phyloP scores from a whole-genome alignment of 441 rosid genomes.

The Isatis lusitanica region DNA sequence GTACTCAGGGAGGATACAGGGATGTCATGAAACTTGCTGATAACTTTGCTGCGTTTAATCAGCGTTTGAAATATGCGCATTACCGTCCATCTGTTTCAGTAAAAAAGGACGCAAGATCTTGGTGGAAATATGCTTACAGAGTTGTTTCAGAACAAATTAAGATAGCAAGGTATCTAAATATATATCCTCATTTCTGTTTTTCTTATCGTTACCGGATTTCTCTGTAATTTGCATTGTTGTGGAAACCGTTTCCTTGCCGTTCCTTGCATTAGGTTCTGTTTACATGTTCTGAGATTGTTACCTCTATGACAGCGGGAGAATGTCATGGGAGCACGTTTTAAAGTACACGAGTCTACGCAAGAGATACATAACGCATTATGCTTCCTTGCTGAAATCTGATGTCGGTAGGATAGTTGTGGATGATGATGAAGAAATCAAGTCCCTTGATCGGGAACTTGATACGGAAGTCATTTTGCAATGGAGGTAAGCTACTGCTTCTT shows the following conservation, averaged over 20 bases:
- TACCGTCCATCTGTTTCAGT: slow-evolving; percentile 81
- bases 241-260: slow-evolving; percentile 9
- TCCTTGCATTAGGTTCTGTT: slow-evolving; percentile 27
- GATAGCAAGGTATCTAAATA: slow-evolving; percentile 69
- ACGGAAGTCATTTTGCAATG: slow-evolving; percentile 94
- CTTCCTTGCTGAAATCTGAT: slow-evolving; percentile 88
- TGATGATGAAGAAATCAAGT: slow-evolving; percentile 78
- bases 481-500: slow-evolving; percentile 63
- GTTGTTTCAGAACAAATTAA: slow-evolving; percentile 87
- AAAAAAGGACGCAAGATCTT: slow-evolving; percentile 70
- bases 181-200: background rate
- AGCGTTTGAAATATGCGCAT: slow-evolving; percentile 88
- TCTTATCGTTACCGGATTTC: slow-evolving; percentile 4
- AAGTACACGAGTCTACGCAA: slow-evolving; percentile 78
- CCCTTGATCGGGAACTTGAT: slow-evolving; percentile 88
- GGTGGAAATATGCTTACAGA: slow-evolving; percentile 97
- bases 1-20: slow-evolving; percentile 83
- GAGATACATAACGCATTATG: slow-evolving; percentile 87
- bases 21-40: slow-evolving; percentile 92
- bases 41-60: slow-evolving; percentile 88
- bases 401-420: slow-evolving; percentile 59
- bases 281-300: slow-evolving; percentile 38
- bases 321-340: slow-evolving; percentile 94
- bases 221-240: slow-evolving; percentile 15
- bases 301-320: slow-evolving; percentile 80